Evolutionary conservation across 805 yeast species (phyloP), one percentile per base, ranked within the genome.

Genomic region (Yarrowia osloensis): DNA sequence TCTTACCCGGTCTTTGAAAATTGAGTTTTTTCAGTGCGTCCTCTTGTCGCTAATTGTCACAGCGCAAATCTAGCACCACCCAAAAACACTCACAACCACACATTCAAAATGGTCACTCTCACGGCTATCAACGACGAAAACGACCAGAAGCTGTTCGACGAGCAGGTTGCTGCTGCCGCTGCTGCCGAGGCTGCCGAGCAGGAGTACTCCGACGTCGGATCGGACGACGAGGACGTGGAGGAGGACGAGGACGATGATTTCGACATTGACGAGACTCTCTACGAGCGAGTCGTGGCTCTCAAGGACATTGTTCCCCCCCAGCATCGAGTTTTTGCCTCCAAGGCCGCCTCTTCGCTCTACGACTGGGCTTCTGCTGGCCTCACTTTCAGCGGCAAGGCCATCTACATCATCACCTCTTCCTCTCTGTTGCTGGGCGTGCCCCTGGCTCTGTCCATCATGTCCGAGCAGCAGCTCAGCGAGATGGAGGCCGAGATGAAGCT

Each of bases 401-500:
- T 93, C 71, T 95, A 98, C 98, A 84, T 89, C 69, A 71, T 91
- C 67, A 87, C 97, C 13, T 88, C 98, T 13, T 85, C 95, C 47
- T 87, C 90, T 47, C 81, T 95, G 73, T 84, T 95, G 70, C 81
- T 95, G 73, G 98, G 97, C 77, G 96, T 92, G 55, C 99, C 99
- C 70, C 84, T 91, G 73, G 88, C 97, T 9, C 82, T 95, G 73
- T 88, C 97, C 65, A 90, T 95, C 73, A 83, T 95, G 33, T 87
- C 92, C 69, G 98, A 94, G 81, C 96, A 92, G 77, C 98, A 94
- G 81, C 85, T 93, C 77, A 86, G 88, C 76, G 98, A 93, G 81
- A 85, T 91, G 88, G 98, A 93, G 82, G 91, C 90, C 81, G 95
- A 92, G 76, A 87, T 91, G 84, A 86, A 88, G 79, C 78, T 74